These are phyloP conservation scores for Cylindrotheca fusiformis DNA, from an alignment of 108 stramenopile species.

Conservation along the genomic window DNA sequence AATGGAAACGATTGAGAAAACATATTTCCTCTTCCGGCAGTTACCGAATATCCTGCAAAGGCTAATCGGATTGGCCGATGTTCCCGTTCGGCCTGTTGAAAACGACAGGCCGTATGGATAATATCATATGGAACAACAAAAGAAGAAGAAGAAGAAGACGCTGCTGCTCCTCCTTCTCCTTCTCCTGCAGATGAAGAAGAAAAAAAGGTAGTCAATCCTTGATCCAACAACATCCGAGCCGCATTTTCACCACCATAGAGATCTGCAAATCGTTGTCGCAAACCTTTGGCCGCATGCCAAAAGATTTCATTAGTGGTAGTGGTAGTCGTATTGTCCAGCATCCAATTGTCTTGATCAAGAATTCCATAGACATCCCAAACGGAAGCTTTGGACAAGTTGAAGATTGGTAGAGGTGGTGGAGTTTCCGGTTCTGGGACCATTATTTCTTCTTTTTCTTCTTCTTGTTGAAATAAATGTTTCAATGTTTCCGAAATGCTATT, in stretches of 20 bases:
- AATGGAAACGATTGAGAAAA: slow-evolving; percentile 71
- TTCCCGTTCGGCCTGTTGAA: slow-evolving; percentile 33
- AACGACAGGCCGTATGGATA: slow-evolving; percentile 50
- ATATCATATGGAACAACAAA: slow-evolving; percentile 20
- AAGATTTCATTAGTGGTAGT: slow-evolving; percentile 14
- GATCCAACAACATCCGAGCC: slow-evolving; percentile 50
- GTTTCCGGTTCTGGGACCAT: slow-evolving; percentile 2
- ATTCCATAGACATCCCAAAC: slow-evolving; percentile 36
- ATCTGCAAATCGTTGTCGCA: slow-evolving; percentile 41
- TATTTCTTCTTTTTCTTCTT: neutral
- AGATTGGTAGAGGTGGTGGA: slow-evolving; percentile 23
- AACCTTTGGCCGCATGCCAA: slow-evolving; percentile 26
- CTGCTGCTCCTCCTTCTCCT: neutral
- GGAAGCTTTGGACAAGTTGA: slow-evolving; percentile 18
- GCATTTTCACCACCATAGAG: slow-evolving; percentile 63
- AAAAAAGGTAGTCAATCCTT: slow-evolving; percentile 46
- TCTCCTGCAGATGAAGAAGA: neutral
- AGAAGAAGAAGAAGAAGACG: neutral
- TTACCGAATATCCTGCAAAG: slow-evolving; percentile 76
- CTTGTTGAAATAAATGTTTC: neutral
- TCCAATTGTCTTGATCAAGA: neutral
- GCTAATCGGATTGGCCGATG: slow-evolving; percentile 51
- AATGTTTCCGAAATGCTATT: neutral
- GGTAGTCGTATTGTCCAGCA: neutral
- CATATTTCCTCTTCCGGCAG: slow-evolving; percentile 64